Base-by-base conservation (phyloP, 2,329 filamentous ascomycete genomes). In the Chrysosporium keratinophilum region DNA sequence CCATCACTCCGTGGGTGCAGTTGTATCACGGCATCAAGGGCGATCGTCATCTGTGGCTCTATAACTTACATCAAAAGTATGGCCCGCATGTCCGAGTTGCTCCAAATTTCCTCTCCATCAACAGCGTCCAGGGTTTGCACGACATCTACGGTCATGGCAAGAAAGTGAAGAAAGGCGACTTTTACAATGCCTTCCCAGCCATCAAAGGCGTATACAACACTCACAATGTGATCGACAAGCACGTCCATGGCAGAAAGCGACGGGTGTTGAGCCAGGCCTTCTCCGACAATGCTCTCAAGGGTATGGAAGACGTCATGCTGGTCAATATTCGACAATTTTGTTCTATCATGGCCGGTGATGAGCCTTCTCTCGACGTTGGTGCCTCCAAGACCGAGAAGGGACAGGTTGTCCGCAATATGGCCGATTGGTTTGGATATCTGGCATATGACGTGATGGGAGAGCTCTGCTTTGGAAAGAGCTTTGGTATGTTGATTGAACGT, bases 31-130 rank as follows among this genome's bases (percentile, higher is more conserved):
- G 54, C 10, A 12, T 55, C 17, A 59, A 54, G 34, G 59, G 59
- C 23, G 55, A 58, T 33, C 49, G 58, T 19, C 59, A 61, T 59
- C 46, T 58, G 35, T 53, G 49, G 51, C 51, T 56, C 31, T 54
- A 52, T 15, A 43, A 45, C 7, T 9, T 55, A 33, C 58, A 61
- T 46, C 37, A 58, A 35, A 52, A 54, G 34, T 61, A 61, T 44
- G 79, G 58, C 10, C 72, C 75, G 15, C 68, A 82, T 49, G 84
- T 91, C 15, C 85, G 88, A 20, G 87, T 85, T 59, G 86, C 85
- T 0, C 88, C 88, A 44, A 88, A 88, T 67, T 81, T 80, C 57
- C 73, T 95, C 41, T 88, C 84, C 1, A 81, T 94, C 72, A 91
- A 93, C 75, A 83, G 81, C 54, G 78, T 78, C 57, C 77, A 78